These are phyloP conservation scores for Hypoxylon sp. DNA, from an alignment of 2,329 filamentous ascomycete genomes.

Conservation along the genomic window DNA sequence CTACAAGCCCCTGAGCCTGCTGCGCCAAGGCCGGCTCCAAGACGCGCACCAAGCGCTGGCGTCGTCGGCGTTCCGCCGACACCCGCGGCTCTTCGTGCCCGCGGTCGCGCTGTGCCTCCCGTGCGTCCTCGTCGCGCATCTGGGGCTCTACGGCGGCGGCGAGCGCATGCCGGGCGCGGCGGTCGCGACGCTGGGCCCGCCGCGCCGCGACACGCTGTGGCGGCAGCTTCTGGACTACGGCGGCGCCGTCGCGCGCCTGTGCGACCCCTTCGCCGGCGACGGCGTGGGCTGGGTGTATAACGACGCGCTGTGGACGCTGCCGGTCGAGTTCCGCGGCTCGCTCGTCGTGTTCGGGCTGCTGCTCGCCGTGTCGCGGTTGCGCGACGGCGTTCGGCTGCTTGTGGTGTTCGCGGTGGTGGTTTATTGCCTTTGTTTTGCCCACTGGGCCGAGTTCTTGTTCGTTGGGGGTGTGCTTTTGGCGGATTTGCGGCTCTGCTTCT, in stretches of 20 bases:
- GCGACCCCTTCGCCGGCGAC: conserved; percentile 39
- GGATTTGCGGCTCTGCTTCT: conserved; percentile 47
- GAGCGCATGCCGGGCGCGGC: conserved; percentile 43
- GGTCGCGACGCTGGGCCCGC: conserved; percentile 32
- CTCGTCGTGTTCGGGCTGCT: conserved; percentile 53
- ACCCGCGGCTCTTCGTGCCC: conserved; percentile 49
- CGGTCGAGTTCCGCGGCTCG: conserved; percentile 54
- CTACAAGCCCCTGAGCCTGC: conserved; percentile 52
- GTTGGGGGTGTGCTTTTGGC: conserved; percentile 52
- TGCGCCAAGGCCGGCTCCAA: conserved; percentile 40
- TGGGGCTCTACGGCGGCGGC: conserved; percentile 35
- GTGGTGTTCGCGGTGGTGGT: conserved; percentile 36
- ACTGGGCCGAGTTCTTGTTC: conserved; percentile 51
- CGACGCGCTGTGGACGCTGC: conserved; percentile 55
- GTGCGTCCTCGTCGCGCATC: conserved; percentile 35
- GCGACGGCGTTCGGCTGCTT: conserved; percentile 40
- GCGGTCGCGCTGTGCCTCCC: conserved; percentile 42
- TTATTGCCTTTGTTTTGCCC: conserved; percentile 46
- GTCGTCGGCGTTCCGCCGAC: conserved; percentile 48
- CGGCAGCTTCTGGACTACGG: conserved; percentile 43
- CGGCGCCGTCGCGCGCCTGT: conserved; percentile 20
- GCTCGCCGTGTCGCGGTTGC: conserved; percentile 49
- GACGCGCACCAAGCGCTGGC: conserved; percentile 44
- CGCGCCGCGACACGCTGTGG: conserved; percentile 33
- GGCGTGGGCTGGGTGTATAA: conserved; percentile 47